phyloP scores from a whole-genome alignment of 345 rosid genomes.

The Angophora floribunda region DNA sequence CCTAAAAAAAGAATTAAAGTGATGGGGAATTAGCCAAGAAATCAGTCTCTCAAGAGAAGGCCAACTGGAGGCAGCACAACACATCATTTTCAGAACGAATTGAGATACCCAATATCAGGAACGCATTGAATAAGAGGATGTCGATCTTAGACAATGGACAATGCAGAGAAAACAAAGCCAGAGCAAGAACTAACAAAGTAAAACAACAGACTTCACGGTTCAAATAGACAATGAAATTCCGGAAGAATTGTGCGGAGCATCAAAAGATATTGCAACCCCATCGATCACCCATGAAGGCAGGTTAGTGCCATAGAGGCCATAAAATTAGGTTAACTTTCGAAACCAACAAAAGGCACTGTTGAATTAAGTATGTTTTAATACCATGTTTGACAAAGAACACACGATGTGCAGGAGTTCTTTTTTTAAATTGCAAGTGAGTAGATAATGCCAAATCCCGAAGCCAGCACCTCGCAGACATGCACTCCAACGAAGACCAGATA shows the following conservation, averaged over 20 bases:
- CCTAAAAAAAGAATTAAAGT: conserved; percentile 7
- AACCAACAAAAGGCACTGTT: neutral
- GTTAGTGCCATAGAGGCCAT: neutral
- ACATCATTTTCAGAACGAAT: neutral
- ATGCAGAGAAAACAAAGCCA: neutral
- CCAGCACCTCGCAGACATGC: neutral
- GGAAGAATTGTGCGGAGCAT: neutral
- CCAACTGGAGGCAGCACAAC: neutral
- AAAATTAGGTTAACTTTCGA: neutral
- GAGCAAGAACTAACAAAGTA: neutral
- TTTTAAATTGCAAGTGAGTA: neutral
- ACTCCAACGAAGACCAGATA: neutral
- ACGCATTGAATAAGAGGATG: neutral
- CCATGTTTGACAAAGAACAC: neutral
- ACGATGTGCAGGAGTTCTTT: neutral
- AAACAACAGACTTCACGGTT: conserved; percentile 60
- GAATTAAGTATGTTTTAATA: neutral
- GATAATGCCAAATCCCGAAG: neutral
- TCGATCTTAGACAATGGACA: neutral
- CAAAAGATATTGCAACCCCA: neutral
- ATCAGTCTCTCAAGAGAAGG: neutral
- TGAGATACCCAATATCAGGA: neutral
- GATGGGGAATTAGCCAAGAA: neutral
- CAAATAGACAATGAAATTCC: conserved; percentile 5
- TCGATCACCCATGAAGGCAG: neutral